These are phyloP conservation scores for Aciculoconidium aculeatum DNA, from an alignment of 805 yeast species.

Conservation along the genomic window DNA sequence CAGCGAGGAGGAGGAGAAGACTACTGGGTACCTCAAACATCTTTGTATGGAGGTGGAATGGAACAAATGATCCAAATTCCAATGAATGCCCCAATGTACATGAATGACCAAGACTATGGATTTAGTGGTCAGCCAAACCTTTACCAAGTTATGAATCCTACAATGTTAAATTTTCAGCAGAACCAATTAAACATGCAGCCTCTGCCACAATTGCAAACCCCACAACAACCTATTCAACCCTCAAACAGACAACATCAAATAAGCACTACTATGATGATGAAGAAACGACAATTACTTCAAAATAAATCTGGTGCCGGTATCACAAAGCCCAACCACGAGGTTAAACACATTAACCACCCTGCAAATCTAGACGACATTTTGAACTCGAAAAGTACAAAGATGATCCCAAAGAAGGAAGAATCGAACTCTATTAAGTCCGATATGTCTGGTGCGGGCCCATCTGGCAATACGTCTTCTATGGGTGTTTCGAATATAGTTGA, in stretches of 20 bases:
- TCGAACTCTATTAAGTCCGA: conserved; percentile 2
- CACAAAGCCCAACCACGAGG: conserved; percentile 4
- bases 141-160: conserved; percentile 14
- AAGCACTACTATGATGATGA: conserved; percentile 29
- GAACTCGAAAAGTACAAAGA: conserved; percentile 8
- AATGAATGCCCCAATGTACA: conserved; percentile 10
- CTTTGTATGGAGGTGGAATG: conserved; percentile 7
- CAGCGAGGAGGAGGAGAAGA: conserved; percentile 7
- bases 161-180: conserved; percentile 3
- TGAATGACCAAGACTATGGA: conserved; percentile 6
- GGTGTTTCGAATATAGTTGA: neutral
- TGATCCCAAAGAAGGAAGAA: conserved; percentile 5
- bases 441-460: too few species aligned
- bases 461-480: too few species aligned
- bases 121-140: conserved; percentile 3
- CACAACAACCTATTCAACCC: conserved; percentile 8
- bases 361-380: conserved; percentile 8
- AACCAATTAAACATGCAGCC: too few species aligned
- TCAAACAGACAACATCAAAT: conserved; percentile 28
- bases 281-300: conserved; percentile 21
- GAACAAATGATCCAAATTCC: conserved; percentile 8
- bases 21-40: conserved; percentile 11
- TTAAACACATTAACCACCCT: conserved; percentile 2
- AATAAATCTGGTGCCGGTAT: conserved; percentile 7
- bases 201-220: conserved; percentile 4